Percentiles rank a stretch among this genome's conserved stretches.
These are phyloP conservation scores for Coemansia sp. DNA, from an alignment of 192 early-diverging fungal genomes.

Conservation along the genomic window DNA sequence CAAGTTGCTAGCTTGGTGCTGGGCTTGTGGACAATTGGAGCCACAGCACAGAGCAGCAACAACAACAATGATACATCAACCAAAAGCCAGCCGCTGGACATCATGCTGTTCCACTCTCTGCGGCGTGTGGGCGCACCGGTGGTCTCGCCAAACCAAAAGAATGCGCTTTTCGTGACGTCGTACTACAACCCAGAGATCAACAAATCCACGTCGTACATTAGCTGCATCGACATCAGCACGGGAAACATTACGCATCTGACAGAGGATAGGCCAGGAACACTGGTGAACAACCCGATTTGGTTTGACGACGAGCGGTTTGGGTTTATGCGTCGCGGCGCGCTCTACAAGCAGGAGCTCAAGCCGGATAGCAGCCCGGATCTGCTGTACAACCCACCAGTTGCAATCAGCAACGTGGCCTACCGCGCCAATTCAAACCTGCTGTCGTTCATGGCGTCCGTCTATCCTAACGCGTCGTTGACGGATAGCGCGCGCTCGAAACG, in stretches of 20 bases:
- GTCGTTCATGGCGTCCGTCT: slow-evolving; percentile 28
- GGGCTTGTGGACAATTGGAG: not conserved
- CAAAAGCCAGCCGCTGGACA: slow-evolving; percentile 10
- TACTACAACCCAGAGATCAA: slow-evolving; percentile 26
- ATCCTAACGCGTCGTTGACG: slow-evolving; percentile 43
- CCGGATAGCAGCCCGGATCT: slow-evolving; percentile 10
- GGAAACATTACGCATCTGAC: slow-evolving; percentile 36
- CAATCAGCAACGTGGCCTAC: slow-evolving; percentile 26
- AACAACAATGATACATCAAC: not conserved
- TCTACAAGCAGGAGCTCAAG: slow-evolving; percentile 24
- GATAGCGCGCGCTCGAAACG: slow-evolving; percentile 51
- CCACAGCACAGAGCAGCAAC: not conserved
- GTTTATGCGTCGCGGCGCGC: slow-evolving; percentile 18
- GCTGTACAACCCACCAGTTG: slow-evolving; percentile 21
- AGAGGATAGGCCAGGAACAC: slow-evolving; percentile 2
- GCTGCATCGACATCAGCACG: slow-evolving; percentile 19
- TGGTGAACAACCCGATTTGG: slow-evolving; percentile 34
- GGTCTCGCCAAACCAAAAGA: slow-evolving; percentile 30
- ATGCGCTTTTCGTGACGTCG: slow-evolving; percentile 26
- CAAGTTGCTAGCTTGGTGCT: not conserved
- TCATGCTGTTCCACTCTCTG: slow-evolving; percentile 35
- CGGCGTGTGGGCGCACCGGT: slow-evolving; percentile 26
- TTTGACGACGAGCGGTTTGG: slow-evolving; percentile 30
- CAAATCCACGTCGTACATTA: slow-evolving; percentile 20
- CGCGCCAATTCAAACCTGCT: slow-evolving; percentile 5